phyloP scores from a whole-genome alignment of 1,284 basidiomycete species.

The Boletus mariae region DNA sequence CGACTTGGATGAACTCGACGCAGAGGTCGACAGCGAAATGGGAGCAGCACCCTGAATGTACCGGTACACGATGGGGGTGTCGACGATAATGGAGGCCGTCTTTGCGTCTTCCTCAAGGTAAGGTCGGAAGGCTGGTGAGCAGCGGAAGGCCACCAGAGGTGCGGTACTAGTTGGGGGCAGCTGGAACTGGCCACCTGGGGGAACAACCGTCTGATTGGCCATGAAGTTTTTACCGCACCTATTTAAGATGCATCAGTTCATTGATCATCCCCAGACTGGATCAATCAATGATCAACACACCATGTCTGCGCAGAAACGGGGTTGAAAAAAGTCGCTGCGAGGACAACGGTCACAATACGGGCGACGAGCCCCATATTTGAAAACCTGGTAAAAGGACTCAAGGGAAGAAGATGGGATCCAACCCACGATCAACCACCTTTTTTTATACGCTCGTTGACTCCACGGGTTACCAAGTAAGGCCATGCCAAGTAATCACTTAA shows the following conservation, averaged over 20 bases:
- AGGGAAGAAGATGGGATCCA: neutral
- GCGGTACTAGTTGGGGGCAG: constrained; percentile 42
- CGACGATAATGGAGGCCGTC: constrained; percentile 48
- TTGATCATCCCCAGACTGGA: neutral
- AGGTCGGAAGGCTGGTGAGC: constrained; percentile 62
- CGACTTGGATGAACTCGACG: constrained; percentile 7
- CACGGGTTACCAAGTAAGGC: neutral
- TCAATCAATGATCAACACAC: constrained; percentile 7
- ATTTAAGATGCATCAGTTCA: neutral
- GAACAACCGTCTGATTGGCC: constrained; percentile 44
- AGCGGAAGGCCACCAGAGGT: constrained; percentile 65
- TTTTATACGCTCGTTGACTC: neutral
- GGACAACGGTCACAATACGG: neutral
- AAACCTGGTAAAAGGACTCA: neutral
- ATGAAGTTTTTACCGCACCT: constrained; percentile 73
- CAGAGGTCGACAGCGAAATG: constrained; percentile 38
- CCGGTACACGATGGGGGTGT: constrained; percentile 51
- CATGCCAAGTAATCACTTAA: neutral
- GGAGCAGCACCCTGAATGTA: constrained; percentile 46
- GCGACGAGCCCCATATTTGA: constrained; percentile 11
- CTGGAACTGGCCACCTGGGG: constrained; percentile 60
- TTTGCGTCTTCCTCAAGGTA: constrained; percentile 56
- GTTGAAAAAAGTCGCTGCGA: constrained; percentile 7
- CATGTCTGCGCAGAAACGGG: constrained; percentile 24
- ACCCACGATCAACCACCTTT: neutral